Evolutionary conservation across 495 filamentous ascomycete species (phyloP), one percentile per base, ranked within the genome.

Genomic region (Staphylotrichum tortipilum): DNA sequence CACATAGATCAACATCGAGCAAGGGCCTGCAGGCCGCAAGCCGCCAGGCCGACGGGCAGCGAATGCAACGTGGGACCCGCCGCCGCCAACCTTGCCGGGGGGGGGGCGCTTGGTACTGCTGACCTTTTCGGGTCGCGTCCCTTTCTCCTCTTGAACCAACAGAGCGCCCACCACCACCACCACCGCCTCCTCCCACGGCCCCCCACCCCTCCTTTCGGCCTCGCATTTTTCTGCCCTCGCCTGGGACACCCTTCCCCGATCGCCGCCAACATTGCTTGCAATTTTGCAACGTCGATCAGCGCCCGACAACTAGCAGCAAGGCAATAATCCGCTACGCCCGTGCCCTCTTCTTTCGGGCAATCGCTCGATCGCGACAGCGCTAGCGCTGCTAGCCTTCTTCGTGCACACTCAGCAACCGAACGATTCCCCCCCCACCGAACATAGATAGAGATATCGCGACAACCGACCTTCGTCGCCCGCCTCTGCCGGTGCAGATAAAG

Each of bases 1-100:
- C 53, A 53, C 54, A 51, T 44, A 61, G 58, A 58, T 50, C 60
- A 63, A 61, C 61, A 63, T 63, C 51, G 61, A 49, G 53, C 58
- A 44, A 61, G 56, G 55, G 47, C 47, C 39, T 29, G 7, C n/a
- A 40, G n/a, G n/a, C n/a, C n/a, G n/a, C n/a, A n/a, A n/a, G n/a
- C n/a, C n/a, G n/a, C n/a, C n/a, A n/a, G n/a, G n/a, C n/a, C n/a
- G n/a, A n/a, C n/a, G n/a, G n/a, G 19, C 41, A 55, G 51, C 39
- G 49, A 48, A 58, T 52, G 46, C 55, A 61, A 57, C 55, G 58
- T 58, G 58, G 55, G 58, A 61, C 34, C 18, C 54, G 60, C 57
- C 60, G 38, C 18, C 54, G 60, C 57, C 60, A 63, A 60, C 53
- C 45, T 29, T 43, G 37, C 19, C 31, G 22, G 39, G 21, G n/a